Percentiles rank a stretch among this genome's conserved stretches.
Evolutionary conservation across 441 rosid species (phyloP).

Genomic region (Eruca vesicaria): DNA sequence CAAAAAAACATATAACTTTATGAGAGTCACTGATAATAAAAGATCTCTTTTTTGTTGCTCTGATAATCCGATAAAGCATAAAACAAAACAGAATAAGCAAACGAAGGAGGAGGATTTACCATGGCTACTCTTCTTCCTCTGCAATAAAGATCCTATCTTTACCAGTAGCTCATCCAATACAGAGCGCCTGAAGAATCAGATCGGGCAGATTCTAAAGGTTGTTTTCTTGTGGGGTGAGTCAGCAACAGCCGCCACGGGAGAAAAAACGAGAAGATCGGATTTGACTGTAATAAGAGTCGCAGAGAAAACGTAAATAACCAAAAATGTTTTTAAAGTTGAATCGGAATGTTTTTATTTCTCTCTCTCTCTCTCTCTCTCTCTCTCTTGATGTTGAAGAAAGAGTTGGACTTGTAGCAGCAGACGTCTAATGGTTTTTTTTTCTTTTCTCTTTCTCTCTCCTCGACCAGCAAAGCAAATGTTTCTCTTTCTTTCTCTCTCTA

Average conservation of each 20-base stretch:
- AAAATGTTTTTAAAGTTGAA: neutral
- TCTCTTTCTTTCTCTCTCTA: slow-evolving; percentile 27
- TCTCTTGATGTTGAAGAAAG: neutral
- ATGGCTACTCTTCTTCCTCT: too few species aligned
- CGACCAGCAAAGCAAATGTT: slow-evolving; percentile 10
- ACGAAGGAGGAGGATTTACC: too few species aligned
- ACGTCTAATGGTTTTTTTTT: slow-evolving; percentile 22
- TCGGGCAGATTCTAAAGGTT: slow-evolving; percentile 17
- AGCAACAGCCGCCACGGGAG: slow-evolving; percentile 10
- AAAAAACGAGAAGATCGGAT: slow-evolving; percentile 18
- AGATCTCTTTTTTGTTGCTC: too few species aligned
- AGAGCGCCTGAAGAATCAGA: slow-evolving; percentile 19
- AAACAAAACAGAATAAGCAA: too few species aligned
- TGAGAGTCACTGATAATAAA: neutral
- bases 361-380: neutral
- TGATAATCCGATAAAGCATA: too few species aligned
- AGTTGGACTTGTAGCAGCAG: slow-evolving; percentile 26
- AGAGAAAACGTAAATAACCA: neutral
- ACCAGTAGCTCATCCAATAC: slow-evolving; percentile 25
- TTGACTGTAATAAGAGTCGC: neutral
- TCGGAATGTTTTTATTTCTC: slow-evolving; percentile 9
- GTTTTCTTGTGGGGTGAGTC: slow-evolving; percentile 1
- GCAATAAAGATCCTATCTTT: too few species aligned
- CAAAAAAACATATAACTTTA: neutral
- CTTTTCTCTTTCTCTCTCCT: slow-evolving; percentile 22